These are phyloP conservation scores for Claviceps capensis DNA, from an alignment of 2,329 filamentous ascomycete species.

Conservation along the genomic window DNA sequence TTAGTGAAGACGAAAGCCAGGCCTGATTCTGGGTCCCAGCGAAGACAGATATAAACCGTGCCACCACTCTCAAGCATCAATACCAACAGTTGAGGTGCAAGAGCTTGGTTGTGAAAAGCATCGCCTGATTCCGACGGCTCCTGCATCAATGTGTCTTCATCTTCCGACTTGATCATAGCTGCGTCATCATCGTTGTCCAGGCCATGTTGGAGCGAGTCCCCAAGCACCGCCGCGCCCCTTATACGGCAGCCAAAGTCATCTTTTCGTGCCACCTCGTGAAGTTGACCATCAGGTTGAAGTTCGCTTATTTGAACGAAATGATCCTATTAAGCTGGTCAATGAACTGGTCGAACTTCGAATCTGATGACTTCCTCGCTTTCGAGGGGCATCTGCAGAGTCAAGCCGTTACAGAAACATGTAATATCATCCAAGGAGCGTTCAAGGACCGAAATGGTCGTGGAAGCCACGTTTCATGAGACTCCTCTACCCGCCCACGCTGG, in stretches of 20 bases:
- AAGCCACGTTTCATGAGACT: neutral
- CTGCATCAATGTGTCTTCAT: conserved; percentile 24
- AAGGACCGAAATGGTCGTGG: neutral
- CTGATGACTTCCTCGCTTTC: neutral
- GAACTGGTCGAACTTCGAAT: neutral
- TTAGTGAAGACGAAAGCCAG: conserved; percentile 48
- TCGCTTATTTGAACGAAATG: conserved; percentile 72
- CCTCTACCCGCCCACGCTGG: neutral
- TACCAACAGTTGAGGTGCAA: conserved; percentile 71
- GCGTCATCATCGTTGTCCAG: conserved; percentile 18
- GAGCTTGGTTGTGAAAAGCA: conserved; percentile 7
- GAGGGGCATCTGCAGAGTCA: neutral
- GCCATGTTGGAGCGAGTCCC: conserved; percentile 31
- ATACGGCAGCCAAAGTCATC: conserved; percentile 69
- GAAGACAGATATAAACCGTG: conserved; percentile 63
- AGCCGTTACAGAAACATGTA: neutral
- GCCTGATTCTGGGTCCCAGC: conserved; percentile 25
- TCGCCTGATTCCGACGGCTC: conserved; percentile 11
- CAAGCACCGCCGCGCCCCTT: conserved; percentile 64
- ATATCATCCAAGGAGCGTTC: neutral
- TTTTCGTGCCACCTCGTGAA: conserved; percentile 66
- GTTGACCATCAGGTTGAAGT: conserved; percentile 51
- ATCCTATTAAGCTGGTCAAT: conserved; percentile 35
- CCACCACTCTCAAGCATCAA: conserved; percentile 62
- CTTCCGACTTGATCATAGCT: conserved; percentile 24